Conservation (phyloP, 2,329 filamentous ascomycete species). For the Paecilomyces fulvus region DNA sequence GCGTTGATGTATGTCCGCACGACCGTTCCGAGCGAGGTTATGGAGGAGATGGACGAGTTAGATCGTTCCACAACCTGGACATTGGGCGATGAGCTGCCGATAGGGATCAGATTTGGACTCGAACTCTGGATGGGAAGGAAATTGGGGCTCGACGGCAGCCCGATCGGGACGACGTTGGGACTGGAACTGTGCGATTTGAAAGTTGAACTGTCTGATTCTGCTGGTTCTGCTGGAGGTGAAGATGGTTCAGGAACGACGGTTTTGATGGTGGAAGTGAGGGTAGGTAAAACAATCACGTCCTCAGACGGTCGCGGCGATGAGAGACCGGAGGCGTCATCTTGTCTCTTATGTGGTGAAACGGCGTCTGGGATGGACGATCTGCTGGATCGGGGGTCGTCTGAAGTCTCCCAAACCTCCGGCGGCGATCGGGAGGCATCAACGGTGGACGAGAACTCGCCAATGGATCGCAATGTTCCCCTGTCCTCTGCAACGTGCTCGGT, state of each 20-base stretch:
- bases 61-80: conserved; percentile 23
- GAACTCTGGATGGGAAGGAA: conserved; percentile 31
- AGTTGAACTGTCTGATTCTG: neutral
- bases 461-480: conserved; percentile 13
- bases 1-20: conserved; percentile 22
- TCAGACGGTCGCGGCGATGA: conserved; percentile 8
- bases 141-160: conserved; percentile 32
- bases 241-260: conserved; percentile 24
- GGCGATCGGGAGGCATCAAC: conserved; percentile 27
- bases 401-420: conserved; percentile 27
- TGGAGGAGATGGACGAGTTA: conserved; percentile 30
- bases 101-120: conserved; percentile 28
- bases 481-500: conserved; percentile 17
- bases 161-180: conserved; percentile 32
- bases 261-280: conserved; percentile 30
- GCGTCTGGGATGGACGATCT: conserved; percentile 26
- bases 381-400: conserved; percentile 28
- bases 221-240: conserved; percentile 7
- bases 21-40: conserved; percentile 33
- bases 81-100: conserved; percentile 21
- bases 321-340: neutral
- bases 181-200: conserved; percentile 23
- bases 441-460: conserved; percentile 25
- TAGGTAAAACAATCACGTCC: conserved; percentile 23
- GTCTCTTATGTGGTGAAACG: conserved; percentile 4